Evolutionary conservation across 768 basidiomycete species (phyloP).

Genomic region (Termitomyces heimii): DNA sequence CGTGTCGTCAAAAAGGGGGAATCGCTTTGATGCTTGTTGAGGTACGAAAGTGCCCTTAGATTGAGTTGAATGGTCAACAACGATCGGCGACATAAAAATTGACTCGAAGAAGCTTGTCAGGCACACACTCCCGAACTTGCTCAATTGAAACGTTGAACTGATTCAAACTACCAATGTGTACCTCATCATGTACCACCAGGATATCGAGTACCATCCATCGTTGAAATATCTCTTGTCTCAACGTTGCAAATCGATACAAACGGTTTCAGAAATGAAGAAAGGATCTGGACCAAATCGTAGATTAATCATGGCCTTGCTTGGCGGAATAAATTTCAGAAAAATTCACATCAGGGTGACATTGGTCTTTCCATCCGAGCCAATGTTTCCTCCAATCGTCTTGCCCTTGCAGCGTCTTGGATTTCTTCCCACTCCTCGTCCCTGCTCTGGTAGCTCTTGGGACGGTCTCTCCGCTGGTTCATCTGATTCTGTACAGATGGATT

Average conservation of each 20-base stretch:
- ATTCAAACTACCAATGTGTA: neutral
- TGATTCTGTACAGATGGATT: slow-evolving; percentile 30
- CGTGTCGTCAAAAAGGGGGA: neutral
- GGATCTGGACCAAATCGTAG: neutral
- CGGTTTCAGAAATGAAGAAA: neutral
- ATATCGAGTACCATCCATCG: neutral
- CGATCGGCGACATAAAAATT: neutral
- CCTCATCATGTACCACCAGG: neutral
- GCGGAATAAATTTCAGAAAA: neutral
- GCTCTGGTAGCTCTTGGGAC: slow-evolving; percentile 52
- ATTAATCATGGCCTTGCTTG: neutral
- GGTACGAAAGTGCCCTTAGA: neutral
- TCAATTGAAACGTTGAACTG: neutral
- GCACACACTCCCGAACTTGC: neutral
- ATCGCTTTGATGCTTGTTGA: neutral
- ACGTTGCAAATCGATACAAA: neutral
- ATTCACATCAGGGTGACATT: slow-evolving; percentile 2
- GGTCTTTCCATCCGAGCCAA: slow-evolving; percentile 38
- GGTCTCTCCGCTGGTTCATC: slow-evolving; percentile 24
- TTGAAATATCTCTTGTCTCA: neutral
- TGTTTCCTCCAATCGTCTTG: slow-evolving; percentile 49
- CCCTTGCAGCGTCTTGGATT: slow-evolving; percentile 46
- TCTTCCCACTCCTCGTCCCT: slow-evolving; percentile 54
- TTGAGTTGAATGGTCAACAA: neutral
- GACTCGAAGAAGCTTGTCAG: slow-evolving; percentile 10